A percentile compares a stretch with the other conserved stretches of the same genome.
phyloP scores from a whole-genome alignment of 1,284 basidiomycete genomes.

The Mycosarcoma mackinlayi region DNA sequence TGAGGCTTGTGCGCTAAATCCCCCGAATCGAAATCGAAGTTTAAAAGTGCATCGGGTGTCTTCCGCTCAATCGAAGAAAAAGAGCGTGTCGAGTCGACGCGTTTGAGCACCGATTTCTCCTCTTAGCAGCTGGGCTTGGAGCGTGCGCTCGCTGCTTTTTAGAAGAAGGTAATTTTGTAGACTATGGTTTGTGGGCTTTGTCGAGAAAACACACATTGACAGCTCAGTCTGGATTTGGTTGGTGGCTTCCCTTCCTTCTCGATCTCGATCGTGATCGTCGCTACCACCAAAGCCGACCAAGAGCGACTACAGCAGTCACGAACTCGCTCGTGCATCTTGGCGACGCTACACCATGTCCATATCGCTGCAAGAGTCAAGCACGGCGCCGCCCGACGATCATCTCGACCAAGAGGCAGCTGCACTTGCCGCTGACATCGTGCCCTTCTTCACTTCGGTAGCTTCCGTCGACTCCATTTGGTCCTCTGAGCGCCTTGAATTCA shows the following conservation, averaged over 20 bases:
- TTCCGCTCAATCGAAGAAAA: not conserved
- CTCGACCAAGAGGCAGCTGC: constrained; percentile 35
- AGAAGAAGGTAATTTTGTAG: no score
- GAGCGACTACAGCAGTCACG: no score
- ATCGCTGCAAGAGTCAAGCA: constrained; percentile 14
- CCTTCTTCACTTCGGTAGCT: constrained; percentile 30
- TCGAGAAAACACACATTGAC: not conserved
- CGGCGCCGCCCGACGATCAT: constrained; percentile 5
- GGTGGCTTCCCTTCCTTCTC: not conserved
- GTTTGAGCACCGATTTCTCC: constrained; percentile 1
- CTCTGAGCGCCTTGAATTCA: constrained; percentile 13
- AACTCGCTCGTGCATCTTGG: not conserved
- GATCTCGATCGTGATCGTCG: constrained; percentile 2
- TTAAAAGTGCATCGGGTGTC: constrained; percentile 8
- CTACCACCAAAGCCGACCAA: no score
- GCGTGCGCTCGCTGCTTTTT: constrained; percentile 4
- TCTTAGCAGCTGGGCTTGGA: not conserved
- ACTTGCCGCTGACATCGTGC: constrained; percentile 35
- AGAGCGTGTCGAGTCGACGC: constrained; percentile 2
- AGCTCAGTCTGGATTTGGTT: not conserved
- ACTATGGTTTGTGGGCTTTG: not conserved
- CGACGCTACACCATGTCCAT: constrained; percentile 9
- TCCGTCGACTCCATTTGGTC: constrained; percentile 34
- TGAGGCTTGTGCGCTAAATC: not conserved
- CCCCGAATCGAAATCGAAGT: not conserved